These are phyloP conservation scores for Populus tremula DNA, from an alignment of 345 rosid species.

Conservation along the genomic window DNA sequence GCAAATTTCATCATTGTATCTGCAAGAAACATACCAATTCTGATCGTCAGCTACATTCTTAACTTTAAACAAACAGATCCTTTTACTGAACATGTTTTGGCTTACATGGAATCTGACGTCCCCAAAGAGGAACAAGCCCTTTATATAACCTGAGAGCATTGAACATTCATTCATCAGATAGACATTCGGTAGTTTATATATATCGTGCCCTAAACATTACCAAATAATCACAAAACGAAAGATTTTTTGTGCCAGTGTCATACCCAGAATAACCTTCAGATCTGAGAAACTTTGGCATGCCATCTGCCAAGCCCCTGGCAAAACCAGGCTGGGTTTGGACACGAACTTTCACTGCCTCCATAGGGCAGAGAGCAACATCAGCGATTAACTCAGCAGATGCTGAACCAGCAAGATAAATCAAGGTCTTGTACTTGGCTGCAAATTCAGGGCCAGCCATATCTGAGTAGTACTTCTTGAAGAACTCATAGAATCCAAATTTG, in stretches of 20 bases:
- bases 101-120: conserved; percentile 98
- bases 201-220: neutral
- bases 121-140: conserved; percentile 93
- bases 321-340: conserved; percentile 97
- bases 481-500: conserved; percentile 84
- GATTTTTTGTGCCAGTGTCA: neutral
- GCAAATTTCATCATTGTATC: conserved; percentile 99
- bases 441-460: conserved; percentile 90
- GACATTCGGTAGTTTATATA: neutral
- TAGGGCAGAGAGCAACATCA: conserved; percentile 87
- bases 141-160: conserved; percentile 62
- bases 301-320: conserved; percentile 87
- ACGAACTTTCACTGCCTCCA: conserved; percentile 94
- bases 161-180: neutral
- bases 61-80: too few relatives aligned
- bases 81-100: neutral
- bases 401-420: conserved; percentile 89
- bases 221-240: neutral
- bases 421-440: conserved; percentile 80
- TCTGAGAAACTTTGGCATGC: conserved; percentile 76
- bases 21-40: conserved; percentile 27
- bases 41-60: neutral
- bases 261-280: conserved; percentile 76
- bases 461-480: conserved; percentile 86
- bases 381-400: conserved; percentile 93